Evolutionary conservation across 805 yeast genomes (phyloP).

Genomic region (Yamadazyma philogaea): DNA sequence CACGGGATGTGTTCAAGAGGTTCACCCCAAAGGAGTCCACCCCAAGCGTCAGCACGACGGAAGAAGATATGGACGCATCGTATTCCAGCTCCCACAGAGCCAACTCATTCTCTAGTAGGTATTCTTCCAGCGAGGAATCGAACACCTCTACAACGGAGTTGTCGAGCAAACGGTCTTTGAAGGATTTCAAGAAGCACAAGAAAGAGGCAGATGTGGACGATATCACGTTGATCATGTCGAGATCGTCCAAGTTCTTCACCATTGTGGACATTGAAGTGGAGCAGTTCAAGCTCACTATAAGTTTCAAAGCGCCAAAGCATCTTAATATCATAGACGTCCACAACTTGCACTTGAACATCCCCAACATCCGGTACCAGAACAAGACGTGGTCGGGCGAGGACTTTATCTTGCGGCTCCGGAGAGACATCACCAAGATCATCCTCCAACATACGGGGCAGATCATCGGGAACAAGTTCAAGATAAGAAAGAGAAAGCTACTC

Average conservation of each 20-base stretch:
- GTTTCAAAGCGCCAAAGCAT: constrained; percentile 74
- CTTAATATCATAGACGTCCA: constrained; percentile 73
- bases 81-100: constrained; percentile 8
- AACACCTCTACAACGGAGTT: constrained; percentile 7
- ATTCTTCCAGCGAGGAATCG: constrained; percentile 14
- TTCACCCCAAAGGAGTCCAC: constrained; percentile 5
- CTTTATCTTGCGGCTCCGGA: constrained; percentile 57
- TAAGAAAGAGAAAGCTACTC: constrained; percentile 27
- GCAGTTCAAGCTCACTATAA: constrained; percentile 49
- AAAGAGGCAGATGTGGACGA: constrained; percentile 27
- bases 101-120: constrained; percentile 12
- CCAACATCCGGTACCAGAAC: constrained; percentile 46
- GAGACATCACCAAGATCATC: constrained; percentile 56
- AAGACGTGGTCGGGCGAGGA: constrained; percentile 67
- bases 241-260: constrained; percentile 43
- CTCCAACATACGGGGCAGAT: constrained; percentile 72
- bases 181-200: constrained; percentile 7
- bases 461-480: constrained; percentile 67
- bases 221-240: constrained; percentile 36
- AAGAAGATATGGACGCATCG: constrained; percentile 10
- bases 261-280: constrained; percentile 35
- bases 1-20: constrained; percentile 13
- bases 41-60: constrained; percentile 3
- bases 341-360: constrained; percentile 64
- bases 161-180: neutral